Conservation (phyloP, 2,329 filamentous ascomycete species). For the Colletotrichum falcatum region DNA sequence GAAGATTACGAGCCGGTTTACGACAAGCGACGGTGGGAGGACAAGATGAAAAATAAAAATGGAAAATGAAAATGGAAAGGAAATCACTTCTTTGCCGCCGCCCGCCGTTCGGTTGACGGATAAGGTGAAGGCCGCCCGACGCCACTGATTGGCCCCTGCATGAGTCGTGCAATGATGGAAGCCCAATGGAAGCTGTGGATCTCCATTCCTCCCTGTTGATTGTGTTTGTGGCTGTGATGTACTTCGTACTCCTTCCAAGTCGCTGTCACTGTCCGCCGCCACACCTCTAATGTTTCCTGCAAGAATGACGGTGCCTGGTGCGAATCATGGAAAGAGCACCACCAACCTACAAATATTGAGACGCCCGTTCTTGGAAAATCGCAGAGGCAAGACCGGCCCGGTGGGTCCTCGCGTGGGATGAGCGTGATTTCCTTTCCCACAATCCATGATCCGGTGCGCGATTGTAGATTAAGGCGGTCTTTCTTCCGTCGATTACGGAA, state of each 20-base stretch:
- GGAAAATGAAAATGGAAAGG: neutral
- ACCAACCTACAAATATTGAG: neutral
- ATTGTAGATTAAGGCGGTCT: slow-evolving; percentile 8
- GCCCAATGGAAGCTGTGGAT: slow-evolving; percentile 35
- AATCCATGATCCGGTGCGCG: neutral
- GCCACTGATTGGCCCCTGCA: slow-evolving; percentile 38
- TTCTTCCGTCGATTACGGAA: slow-evolving; percentile 27
- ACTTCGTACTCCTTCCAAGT: neutral
- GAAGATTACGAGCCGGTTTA: no score
- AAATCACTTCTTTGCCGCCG: slow-evolving; percentile 4
- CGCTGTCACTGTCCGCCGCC: neutral
- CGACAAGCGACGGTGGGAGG: neutral
- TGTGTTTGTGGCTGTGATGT: neutral
- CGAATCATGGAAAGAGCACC: neutral
- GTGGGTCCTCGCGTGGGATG: slow-evolving; percentile 33
- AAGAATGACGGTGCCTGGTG: slow-evolving; percentile 14
- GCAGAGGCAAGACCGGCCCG: slow-evolving; percentile 17
- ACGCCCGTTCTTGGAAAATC: slow-evolving; percentile 11
- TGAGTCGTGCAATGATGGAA: slow-evolving; percentile 39
- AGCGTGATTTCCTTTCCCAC: neutral
- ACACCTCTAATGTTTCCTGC: neutral
- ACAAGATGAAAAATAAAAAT: neutral
- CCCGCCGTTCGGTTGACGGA: slow-evolving; percentile 31
- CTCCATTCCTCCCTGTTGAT: neutral
- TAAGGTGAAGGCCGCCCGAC: slow-evolving; percentile 22